These are phyloP conservation scores for Vigna nakashimae DNA, from an alignment of 306 rosid genomes.

Conservation along the genomic window DNA sequence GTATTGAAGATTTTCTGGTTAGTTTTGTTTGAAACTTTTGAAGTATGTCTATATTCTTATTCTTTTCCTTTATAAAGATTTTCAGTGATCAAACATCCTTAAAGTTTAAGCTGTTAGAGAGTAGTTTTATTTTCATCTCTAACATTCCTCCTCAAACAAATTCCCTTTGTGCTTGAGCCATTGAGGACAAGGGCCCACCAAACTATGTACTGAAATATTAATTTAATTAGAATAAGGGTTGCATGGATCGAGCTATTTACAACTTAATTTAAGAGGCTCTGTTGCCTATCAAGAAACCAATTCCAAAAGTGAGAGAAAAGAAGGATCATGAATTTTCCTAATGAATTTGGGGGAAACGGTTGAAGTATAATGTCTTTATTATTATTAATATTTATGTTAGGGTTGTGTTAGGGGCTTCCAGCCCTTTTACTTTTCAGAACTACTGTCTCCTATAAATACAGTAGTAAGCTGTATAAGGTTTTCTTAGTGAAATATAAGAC, in stretches of 20 bases:
- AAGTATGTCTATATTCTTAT: background rate
- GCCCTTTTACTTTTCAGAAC: too few species aligned
- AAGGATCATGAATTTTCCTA: constrained; percentile 25
- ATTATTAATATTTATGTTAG: too few species aligned
- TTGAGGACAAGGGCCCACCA: background rate
- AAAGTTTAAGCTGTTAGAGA: constrained; percentile 29
- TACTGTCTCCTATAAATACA: too few species aligned
- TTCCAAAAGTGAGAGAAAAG: constrained; percentile 12
- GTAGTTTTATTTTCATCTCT: constrained; percentile 29
- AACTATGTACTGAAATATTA: constrained; percentile 10
- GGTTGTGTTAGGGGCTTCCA: too few species aligned
- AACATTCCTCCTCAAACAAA: background rate
- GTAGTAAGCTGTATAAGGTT: too few species aligned
- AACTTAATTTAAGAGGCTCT: background rate
- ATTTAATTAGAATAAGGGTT: constrained; percentile 21
- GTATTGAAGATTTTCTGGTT: constrained; percentile 27
- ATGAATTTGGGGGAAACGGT: background rate
- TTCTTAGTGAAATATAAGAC: too few species aligned
- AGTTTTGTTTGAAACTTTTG: constrained; percentile 25
- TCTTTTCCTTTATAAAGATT: constrained; percentile 18
- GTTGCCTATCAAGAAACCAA: constrained; percentile 18
- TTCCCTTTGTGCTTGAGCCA: constrained; percentile 17
- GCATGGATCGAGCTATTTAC: background rate
- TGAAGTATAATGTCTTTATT: too few species aligned
- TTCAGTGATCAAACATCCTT: constrained; percentile 26